Percentiles rank a stretch among this genome's conserved stretches.
These are phyloP conservation scores for Sclerotinia spermophila DNA, from an alignment of 2,329 filamentous ascomycete species.

Conservation along the genomic window DNA sequence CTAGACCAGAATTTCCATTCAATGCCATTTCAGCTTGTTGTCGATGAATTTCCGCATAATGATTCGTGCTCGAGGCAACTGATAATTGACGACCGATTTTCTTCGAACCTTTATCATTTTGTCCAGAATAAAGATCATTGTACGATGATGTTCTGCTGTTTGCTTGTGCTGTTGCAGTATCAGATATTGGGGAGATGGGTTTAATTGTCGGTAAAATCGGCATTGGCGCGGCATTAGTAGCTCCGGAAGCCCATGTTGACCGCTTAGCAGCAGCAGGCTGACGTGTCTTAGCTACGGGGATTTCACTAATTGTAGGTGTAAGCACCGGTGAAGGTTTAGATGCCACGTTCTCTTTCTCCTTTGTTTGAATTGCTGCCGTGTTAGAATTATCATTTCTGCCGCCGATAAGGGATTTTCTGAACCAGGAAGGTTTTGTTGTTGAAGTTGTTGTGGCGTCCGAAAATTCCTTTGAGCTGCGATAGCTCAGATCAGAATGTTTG, in stretches of 20 bases:
- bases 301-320: conserved; percentile 40
- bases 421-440: conserved; percentile 89
- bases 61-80: conserved; percentile 84
- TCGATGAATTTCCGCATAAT: conserved; percentile 85
- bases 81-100: conserved; percentile 96
- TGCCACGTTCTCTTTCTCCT: conserved; percentile 46
- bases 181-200: conserved; percentile 93
- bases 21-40: conserved; percentile 89
- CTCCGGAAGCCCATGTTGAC: conserved; percentile 87
- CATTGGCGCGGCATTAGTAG: conserved; percentile 80
- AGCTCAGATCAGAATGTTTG: conserved; percentile 81
- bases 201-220: conserved; percentile 92
- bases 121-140: conserved; percentile 45
- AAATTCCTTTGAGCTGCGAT: conserved; percentile 63
- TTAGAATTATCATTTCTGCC: conserved; percentile 69
- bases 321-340: conserved; percentile 47
- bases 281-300: conserved; percentile 43
- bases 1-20: conserved; percentile 69
- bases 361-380: conserved; percentile 45
- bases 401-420: conserved; percentile 88
- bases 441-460: conserved; percentile 53
- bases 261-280: conserved; percentile 67
- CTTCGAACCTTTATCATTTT: conserved; percentile 67
- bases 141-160: conserved; percentile 59
- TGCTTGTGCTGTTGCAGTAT: conserved; percentile 85